Conservation (phyloP, 768 basidiomycete genomes). For the Tricholoma matsutake region DNA sequence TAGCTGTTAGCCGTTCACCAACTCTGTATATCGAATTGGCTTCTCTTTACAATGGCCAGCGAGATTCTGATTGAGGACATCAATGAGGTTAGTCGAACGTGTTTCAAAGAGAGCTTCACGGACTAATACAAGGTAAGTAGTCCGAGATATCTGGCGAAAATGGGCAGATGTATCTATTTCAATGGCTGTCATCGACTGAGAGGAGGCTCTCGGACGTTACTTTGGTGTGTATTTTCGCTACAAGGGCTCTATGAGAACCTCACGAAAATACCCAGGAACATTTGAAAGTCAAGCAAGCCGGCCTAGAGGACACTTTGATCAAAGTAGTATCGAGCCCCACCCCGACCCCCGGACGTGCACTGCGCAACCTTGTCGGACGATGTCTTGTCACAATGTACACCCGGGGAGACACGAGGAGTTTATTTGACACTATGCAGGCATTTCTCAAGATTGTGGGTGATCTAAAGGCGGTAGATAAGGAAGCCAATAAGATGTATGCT, state of each 20-base stretch:
- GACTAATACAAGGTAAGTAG: constrained; percentile 33
- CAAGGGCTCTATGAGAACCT: constrained; percentile 2
- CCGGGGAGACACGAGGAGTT: constrained; percentile 75
- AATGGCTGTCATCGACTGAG: constrained; percentile 74
- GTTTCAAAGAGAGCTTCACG: neutral
- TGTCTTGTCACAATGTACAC: constrained; percentile 74
- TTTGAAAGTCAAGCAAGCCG: constrained; percentile 60
- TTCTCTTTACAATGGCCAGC: constrained; percentile 3
- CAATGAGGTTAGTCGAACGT: constrained; percentile 23
- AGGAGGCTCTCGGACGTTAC: constrained; percentile 47
- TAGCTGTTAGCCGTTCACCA: no score
- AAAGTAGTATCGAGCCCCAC: constrained; percentile 64
- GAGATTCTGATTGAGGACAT: constrained; percentile 24
- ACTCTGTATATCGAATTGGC: neutral
- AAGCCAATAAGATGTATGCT: constrained; percentile 63
- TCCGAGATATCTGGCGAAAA: constrained; percentile 68
- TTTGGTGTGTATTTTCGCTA: constrained; percentile 42
- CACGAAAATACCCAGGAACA: constrained; percentile 46
- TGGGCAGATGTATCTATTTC: constrained; percentile 80
- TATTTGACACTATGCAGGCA: constrained; percentile 84
- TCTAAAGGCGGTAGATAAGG: constrained; percentile 61
- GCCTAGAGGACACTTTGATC: constrained; percentile 60
- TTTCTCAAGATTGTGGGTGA: constrained; percentile 77
- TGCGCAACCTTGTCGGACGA: constrained; percentile 75
- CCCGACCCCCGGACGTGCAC: constrained; percentile 75